Conservation (phyloP, 2,329 filamentous ascomycete species). For the Phialophora verrucosa region DNA sequence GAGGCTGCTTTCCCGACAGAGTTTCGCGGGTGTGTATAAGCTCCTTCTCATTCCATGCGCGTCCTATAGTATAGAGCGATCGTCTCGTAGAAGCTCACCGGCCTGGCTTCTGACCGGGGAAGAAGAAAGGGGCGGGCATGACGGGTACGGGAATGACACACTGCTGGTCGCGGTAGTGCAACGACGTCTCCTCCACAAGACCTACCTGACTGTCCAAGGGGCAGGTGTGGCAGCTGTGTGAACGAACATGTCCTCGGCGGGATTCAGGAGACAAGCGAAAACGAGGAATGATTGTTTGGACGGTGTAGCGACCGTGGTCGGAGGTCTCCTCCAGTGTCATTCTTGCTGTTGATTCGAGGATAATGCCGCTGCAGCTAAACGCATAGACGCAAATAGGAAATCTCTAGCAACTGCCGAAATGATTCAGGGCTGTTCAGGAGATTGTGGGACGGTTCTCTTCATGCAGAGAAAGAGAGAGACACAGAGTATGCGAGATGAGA, state of each 20-base stretch:
- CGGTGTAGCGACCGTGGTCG: neutral
- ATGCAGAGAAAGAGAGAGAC: neutral
- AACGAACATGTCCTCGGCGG: neutral
- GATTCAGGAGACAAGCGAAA: neutral
- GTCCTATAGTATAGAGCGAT: neutral
- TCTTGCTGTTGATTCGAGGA: neutral
- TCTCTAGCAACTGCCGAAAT: slow-evolving; percentile 2
- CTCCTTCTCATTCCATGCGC: neutral
- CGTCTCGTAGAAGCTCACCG: neutral
- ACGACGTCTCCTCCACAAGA: neutral
- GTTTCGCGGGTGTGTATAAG: neutral
- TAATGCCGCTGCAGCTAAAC: neutral
- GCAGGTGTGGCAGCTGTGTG: neutral
- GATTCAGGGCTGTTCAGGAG: slow-evolving; percentile 6
- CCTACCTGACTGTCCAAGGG: neutral
- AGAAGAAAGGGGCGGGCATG: neutral
- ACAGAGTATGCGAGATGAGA: neutral
- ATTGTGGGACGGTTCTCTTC: neutral
- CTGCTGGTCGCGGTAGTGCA: neutral
- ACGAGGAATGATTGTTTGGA: neutral
- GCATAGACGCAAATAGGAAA: neutral
- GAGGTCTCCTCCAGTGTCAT: neutral
- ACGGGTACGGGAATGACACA: neutral
- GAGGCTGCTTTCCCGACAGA: neutral
- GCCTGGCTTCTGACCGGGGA: neutral